Base-by-base conservation (phyloP, 192 early-diverging fungal species). In the Coemansia furcata region DNA sequence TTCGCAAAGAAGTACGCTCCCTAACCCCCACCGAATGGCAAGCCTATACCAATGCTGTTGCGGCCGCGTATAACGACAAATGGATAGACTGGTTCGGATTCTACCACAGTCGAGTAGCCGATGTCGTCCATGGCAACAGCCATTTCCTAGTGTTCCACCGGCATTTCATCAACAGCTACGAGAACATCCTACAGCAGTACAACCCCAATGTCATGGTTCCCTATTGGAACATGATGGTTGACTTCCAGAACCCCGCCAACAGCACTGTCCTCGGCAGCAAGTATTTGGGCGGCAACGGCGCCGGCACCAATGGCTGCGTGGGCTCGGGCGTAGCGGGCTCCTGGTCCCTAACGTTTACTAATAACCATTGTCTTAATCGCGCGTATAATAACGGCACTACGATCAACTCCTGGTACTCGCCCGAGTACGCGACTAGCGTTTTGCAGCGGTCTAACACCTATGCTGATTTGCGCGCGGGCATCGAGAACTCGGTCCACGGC, bases 91-190 rank as follows among this genome's bases (percentile, higher is more conserved):
- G 73, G 73, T 85, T 77, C 62, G 77, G 77, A 30, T 74, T 44
- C 61, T 65, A 73, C 10, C 84, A 85, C 74, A 44, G 69, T 15
- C 43, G 30, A n/a, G 61, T 79, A 17, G 70, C 77, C 0, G 14
- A 35, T 2, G 32, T 26, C 0, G 69, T 80, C 46, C 83, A 85
- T 59, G 70, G 67, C 2, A 77, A 78, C 70, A 40, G 75, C 4
- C 59, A 66, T 29, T 87, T 87, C 68, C 66, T 87, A 9, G 55
- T 77, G 9, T 85, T 74, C 76, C 86, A 88, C 46, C 83, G 87
- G 58, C 62, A 50, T 32, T 80, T 86, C 55, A 76, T 85, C n/a
- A 54, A 60, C 58, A 77, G 75, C 50, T 87, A 80, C 55, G 86
- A 89, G 63, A 69, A 67, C 19, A 73, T 77, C 3, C 80, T 89